A percentile compares a stretch with the other conserved stretches of the same genome.
Evolutionary conservation across 1,284 basidiomycete species (phyloP).

Genomic region (Tremellales sp.): DNA sequence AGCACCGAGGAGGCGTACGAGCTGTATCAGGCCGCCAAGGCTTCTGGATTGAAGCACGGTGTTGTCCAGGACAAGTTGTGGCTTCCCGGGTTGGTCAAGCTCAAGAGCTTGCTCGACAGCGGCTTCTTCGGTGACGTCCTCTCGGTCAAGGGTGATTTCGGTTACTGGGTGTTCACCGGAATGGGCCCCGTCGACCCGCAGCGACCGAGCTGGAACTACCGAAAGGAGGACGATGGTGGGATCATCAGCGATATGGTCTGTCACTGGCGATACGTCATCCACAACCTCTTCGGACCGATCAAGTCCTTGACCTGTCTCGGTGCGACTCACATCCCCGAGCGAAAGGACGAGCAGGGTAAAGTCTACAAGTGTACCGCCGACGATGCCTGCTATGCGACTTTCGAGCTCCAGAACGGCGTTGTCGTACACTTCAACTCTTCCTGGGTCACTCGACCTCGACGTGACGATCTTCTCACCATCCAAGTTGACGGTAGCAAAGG

Average conservation of each 20-base stretch:
- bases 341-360: constrained; percentile 14
- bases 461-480: constrained; percentile 18
- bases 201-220: constrained; percentile 19
- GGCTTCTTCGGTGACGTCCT: constrained; percentile 22
- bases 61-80: constrained; percentile 23
- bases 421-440: constrained; percentile 21
- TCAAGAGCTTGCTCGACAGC: constrained; percentile 11
- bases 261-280: constrained; percentile 22
- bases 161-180: constrained; percentile 22
- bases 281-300: constrained; percentile 20
- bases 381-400: constrained; percentile 19
- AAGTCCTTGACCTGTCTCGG: constrained; percentile 16
- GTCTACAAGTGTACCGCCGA: constrained; percentile 19
- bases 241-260: constrained; percentile 23
- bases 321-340: constrained; percentile 13
- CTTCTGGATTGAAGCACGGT: constrained; percentile 16
- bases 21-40: constrained; percentile 13
- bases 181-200: constrained; percentile 12
- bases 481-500: constrained; percentile 18
- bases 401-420: constrained; percentile 17
- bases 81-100: constrained; percentile 20
- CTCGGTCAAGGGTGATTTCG: constrained; percentile 21
- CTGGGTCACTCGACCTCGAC: constrained; percentile 14
- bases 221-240: constrained; percentile 22
- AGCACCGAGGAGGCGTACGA: constrained; percentile 15